phyloP scores from a whole-genome alignment of 768 basidiomycete genomes.

The Mrakia gelida region DNA sequence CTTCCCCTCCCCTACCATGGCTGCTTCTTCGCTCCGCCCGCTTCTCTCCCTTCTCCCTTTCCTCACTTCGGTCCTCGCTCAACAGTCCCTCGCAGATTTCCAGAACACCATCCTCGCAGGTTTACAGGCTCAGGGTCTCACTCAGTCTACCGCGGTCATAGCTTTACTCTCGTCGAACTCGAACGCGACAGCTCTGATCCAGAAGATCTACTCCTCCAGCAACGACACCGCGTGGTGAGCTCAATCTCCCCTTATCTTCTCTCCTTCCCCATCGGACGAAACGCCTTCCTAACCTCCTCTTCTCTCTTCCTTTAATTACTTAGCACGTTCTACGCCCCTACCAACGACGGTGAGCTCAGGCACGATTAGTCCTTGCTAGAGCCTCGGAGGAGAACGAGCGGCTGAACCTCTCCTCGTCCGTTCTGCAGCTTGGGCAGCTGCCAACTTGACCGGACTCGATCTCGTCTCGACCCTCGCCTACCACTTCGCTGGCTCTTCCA shows the following conservation, averaged over 20 bases:
- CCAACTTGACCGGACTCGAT: neutral
- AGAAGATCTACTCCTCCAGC: neutral
- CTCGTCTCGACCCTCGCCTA: neutral
- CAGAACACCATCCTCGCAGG: neutral
- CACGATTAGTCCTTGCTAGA: neutral
- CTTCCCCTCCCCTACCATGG: neutral
- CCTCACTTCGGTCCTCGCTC: neutral
- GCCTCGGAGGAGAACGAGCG: neutral
- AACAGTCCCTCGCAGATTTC: neutral
- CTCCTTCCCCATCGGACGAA: neutral
- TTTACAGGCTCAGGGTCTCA: neutral
- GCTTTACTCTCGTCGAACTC: neutral
- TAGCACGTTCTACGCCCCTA: neutral
- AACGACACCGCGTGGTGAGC: neutral
- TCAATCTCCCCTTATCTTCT: neutral
- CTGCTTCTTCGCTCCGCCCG: neutral
- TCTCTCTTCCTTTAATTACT: neutral
- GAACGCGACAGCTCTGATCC: neutral
- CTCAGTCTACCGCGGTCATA: neutral
- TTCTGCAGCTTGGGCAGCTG: neutral
- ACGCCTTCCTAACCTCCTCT: neutral
- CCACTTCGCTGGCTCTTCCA: constrained; percentile 2
- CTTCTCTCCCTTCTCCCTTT: neutral
- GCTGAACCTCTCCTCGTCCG: neutral
- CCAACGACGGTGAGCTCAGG: neutral